Conservation (phyloP, 441 rosid species). For the Gossypium schwendimanii region DNA sequence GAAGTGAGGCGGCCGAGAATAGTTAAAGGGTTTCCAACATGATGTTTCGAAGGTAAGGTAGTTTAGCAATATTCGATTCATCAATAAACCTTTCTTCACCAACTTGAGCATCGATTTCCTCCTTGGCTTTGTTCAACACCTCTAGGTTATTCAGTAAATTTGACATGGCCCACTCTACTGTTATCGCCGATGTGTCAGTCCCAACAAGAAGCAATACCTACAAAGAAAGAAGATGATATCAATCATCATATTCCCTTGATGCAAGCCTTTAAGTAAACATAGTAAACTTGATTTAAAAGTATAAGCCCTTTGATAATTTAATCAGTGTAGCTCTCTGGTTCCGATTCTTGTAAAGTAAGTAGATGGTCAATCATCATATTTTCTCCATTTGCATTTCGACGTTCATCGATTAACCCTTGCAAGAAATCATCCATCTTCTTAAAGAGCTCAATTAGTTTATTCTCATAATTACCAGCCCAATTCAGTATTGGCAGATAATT, state of each 20-base stretch:
- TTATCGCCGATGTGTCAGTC: constrained; percentile 34
- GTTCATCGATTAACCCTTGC: constrained; percentile 40
- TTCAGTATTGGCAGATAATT: constrained; percentile 15
- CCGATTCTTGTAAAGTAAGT: constrained; percentile 33
- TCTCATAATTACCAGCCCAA: constrained; percentile 24
- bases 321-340: constrained; percentile 39
- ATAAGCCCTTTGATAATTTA: constrained; percentile 41
- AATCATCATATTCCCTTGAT: no score
- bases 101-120: constrained; percentile 33
- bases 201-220: constrained; percentile 32
- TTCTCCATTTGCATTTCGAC: constrained; percentile 15
- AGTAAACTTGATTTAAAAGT: constrained; percentile 23
- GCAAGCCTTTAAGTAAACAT: background rate
- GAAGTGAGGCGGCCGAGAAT: constrained; percentile 40
- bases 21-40: constrained; percentile 41
- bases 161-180: constrained; percentile 30
- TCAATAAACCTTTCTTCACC: constrained; percentile 35
- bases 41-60: constrained; percentile 39
- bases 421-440: constrained; percentile 31
- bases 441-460: constrained; percentile 24
- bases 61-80: constrained; percentile 32
- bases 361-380: constrained; percentile 45
- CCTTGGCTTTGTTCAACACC: constrained; percentile 28
- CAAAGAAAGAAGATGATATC: background rate
- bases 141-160: constrained; percentile 25